Evolutionary conservation across 345 rosid species (phyloP), one percentile per base, ranked within the genome.

Genomic region (Eucalyptus sp.): DNA sequence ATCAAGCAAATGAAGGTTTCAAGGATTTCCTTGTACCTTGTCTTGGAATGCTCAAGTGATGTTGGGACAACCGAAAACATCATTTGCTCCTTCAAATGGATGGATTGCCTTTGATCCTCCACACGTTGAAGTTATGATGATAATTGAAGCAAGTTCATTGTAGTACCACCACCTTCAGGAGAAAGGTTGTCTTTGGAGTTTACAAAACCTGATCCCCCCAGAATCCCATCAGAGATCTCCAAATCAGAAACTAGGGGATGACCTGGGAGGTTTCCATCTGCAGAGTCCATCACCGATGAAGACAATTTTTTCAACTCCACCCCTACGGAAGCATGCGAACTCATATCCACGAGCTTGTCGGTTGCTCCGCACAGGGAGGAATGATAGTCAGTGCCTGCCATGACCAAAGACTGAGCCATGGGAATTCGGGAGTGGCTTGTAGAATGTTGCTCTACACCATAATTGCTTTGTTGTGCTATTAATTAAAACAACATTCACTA

Each of bases 391-490:
- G 89, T 80, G 79, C 89, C 84, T 15, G 91, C 90, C 41, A 87
- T n/a, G 52, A 89, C 18, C 58, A 88, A 51, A 79, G 92, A 89
- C 52, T 76, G 66, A 89, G 91, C 88, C 54, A 87, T 48, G 71
- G 90, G 89, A 50, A 86, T 88, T 87, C 91, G 91, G 18, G 92
- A 91, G 86, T 91, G 92, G 88, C 90, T 49, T 41, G 92, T 85
- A 46, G 90, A 90, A 60, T 88, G 90, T 50, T 89, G 91, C 52
- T 50, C 52, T 50, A 50, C 52, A 50, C 52, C 52, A 15, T 15
- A 50, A 50, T 50, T 50, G 52, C 52, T 50, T 50, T 50, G 52
- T 50, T 50, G 1, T 50, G 52, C 46, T 44, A 8, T 44, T 44
- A 44, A 44, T 44, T 44, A 44, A 44, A 44, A 44, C 46, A 44